Evolutionary conservation across 1,139 yeast genomes (phyloP).

Genomic region (Candida smagusa): DNA sequence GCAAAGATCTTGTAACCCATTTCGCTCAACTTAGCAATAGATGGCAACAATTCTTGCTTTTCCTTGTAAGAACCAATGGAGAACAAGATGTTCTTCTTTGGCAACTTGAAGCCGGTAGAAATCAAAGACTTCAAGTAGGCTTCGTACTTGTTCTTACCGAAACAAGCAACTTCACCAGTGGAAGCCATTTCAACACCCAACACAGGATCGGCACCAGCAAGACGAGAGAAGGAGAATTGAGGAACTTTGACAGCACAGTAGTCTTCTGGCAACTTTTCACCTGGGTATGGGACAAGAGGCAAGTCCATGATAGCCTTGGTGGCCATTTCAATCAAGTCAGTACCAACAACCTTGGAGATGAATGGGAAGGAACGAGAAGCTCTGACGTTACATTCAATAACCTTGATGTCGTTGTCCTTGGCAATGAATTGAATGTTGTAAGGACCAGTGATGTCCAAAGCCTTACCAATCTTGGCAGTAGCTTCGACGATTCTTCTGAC

Average conservation of each 20-base stretch:
- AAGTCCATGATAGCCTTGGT: slow-evolving; percentile 92
- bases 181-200: slow-evolving; percentile 99
- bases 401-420: slow-evolving; percentile 89
- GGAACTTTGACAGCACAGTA: slow-evolving; percentile 98
- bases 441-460: slow-evolving; percentile 96
- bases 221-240: slow-evolving; percentile 94
- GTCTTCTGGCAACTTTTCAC: slow-evolving; percentile 81
- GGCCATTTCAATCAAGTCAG: slow-evolving; percentile 95
- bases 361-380: slow-evolving; percentile 99
- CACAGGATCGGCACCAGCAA: slow-evolving; percentile 98
- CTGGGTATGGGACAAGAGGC: slow-evolving; percentile 87
- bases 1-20: slow-evolving; percentile 91
- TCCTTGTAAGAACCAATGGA: slow-evolving; percentile 98
- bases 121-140: slow-evolving; percentile 93
- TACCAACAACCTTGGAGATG: slow-evolving; percentile 96
- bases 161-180: slow-evolving; percentile 98
- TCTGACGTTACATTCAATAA: slow-evolving; percentile 96
- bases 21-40: slow-evolving; percentile 75
- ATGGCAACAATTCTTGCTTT: slow-evolving; percentile 88
- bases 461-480: slow-evolving; percentile 94
- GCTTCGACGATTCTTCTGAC: slow-evolving; percentile 90
- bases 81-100: slow-evolving; percentile 89
- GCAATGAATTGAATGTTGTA: slow-evolving; percentile 96
- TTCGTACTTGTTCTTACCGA: slow-evolving; percentile 94
- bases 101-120: slow-evolving; percentile 92